These are phyloP conservation scores for Aspergillus baeticus DNA, from an alignment of 495 filamentous ascomycete genomes.

Conservation along the genomic window DNA sequence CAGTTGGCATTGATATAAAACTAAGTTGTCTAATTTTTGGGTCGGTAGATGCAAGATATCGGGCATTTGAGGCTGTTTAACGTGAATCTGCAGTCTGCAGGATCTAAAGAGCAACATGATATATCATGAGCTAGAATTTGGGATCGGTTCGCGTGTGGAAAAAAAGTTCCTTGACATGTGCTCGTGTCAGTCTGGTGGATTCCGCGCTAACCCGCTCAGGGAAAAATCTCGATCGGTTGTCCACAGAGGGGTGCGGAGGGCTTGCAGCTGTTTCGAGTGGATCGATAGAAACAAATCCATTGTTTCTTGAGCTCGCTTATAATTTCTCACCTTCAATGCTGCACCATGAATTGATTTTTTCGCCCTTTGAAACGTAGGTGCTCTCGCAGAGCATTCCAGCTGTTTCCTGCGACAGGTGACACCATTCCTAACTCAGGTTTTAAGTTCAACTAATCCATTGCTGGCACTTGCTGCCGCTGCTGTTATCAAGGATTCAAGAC, in stretches of 20 bases:
- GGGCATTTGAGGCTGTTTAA: not conserved
- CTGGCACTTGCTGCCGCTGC: not conserved
- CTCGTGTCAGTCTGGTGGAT: not conserved
- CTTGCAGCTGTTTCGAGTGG: too few species aligned
- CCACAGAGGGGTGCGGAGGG: too few species aligned
- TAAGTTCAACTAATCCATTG: not conserved
- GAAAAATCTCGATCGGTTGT: not conserved
- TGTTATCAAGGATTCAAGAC: not conserved
- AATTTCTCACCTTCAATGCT: too few species aligned
- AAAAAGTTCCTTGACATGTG: not conserved
- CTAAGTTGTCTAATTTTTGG: not conserved
- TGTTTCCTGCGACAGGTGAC: not conserved
- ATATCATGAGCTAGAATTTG: not conserved
- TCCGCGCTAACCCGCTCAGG: not conserved
- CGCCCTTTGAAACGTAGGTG: not conserved
- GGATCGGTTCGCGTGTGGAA: not conserved
- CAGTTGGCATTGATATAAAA: not conserved
- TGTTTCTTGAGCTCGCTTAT: too few species aligned
- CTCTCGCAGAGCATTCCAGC: not conserved
- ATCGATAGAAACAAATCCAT: too few species aligned
- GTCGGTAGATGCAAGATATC: not conserved
- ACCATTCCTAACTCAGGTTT: not conserved
- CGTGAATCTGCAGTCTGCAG: not conserved
- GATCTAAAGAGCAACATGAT: not conserved
- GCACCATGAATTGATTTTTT: too few species aligned